Evolutionary conservation across 192 early-diverging fungal genomes (phyloP).

Genomic region (Oehlia diaphana): DNA sequence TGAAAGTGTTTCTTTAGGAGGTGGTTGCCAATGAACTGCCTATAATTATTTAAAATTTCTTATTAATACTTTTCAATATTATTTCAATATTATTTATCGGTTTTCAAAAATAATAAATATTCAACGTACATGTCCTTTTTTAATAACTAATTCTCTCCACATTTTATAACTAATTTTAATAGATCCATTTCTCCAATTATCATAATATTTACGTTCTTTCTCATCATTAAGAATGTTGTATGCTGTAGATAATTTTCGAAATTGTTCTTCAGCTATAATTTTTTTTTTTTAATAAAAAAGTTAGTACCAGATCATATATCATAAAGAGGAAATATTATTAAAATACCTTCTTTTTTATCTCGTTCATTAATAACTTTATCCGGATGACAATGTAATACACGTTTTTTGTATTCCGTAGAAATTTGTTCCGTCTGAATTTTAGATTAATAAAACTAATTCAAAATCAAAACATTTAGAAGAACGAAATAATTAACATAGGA

Average conservation of each 20-base stretch:
- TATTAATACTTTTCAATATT: neutral
- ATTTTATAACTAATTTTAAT: constrained; percentile 13
- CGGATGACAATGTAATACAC: constrained; percentile 18
- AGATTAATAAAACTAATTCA: neutral
- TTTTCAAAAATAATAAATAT: neutral
- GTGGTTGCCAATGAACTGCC: constrained; percentile 17
- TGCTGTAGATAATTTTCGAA: constrained; percentile 2
- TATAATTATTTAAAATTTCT: neutral
- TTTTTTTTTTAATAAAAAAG: neutral
- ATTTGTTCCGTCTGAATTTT: constrained; percentile 16
- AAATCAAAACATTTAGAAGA: no score
- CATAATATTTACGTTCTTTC: constrained; percentile 5
- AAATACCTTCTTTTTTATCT: neutral
- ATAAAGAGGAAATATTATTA: neutral
- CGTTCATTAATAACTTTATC: constrained; percentile 6
- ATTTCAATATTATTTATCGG: neutral
- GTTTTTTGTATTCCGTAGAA: constrained; percentile 20
- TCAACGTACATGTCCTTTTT: constrained; percentile 16
- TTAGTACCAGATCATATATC: neutral
- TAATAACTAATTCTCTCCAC: constrained; percentile 13
- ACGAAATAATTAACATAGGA: neutral
- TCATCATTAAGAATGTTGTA: constrained; percentile 11
- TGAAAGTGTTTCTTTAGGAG: neutral
- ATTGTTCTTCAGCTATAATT: neutral
- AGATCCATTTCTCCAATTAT: constrained; percentile 14